These are phyloP conservation scores for Hypoxylon rubiginosum DNA, from an alignment of 2,329 filamentous ascomycete species.

Conservation along the genomic window DNA sequence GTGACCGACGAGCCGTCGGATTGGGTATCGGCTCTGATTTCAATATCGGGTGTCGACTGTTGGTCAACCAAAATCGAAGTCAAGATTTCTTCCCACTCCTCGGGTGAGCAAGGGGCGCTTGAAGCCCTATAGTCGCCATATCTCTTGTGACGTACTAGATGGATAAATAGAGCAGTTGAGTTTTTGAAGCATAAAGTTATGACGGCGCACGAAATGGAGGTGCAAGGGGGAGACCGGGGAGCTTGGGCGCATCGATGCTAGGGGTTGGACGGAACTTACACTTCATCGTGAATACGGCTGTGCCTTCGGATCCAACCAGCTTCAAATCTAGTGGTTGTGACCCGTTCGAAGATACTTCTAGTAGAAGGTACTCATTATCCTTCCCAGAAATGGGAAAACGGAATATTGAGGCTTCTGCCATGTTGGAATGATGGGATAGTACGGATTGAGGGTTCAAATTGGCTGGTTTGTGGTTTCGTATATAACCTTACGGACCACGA, in stretches of 20 bases:
- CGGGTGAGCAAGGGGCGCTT: slow-evolving; percentile 67
- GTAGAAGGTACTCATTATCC: slow-evolving; percentile 68
- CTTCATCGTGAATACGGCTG: slow-evolving; percentile 68
- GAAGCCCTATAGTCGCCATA: slow-evolving; percentile 66
- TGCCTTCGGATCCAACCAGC: slow-evolving; percentile 76
- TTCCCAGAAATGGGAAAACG: slow-evolving; percentile 70
- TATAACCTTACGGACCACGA: background rate
- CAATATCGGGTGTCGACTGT: slow-evolving; percentile 65
- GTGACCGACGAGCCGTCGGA: slow-evolving; percentile 65
- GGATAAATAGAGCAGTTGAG: slow-evolving; percentile 35
- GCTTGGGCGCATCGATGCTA: slow-evolving; percentile 15
- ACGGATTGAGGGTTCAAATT: background rate
- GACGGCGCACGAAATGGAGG: slow-evolving; percentile 43
- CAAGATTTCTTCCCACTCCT: slow-evolving; percentile 77
- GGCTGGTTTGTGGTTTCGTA: slow-evolving; percentile 1
- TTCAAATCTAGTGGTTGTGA: slow-evolving; percentile 72
- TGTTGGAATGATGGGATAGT: slow-evolving; percentile 21
- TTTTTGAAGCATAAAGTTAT: slow-evolving; percentile 30
- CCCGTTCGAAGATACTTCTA: slow-evolving; percentile 68
- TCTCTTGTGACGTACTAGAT: slow-evolving; percentile 69
- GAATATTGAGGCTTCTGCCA: slow-evolving; percentile 59
- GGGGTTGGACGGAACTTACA: slow-evolving; percentile 61
- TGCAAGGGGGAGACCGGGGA: slow-evolving; percentile 31
- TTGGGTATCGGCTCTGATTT: slow-evolving; percentile 71
- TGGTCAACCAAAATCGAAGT: slow-evolving; percentile 66